Percentiles rank a stretch among this genome's conserved stretches.
Conservation (phyloP, 495 filamentous ascomycete species). For the Sordaria brevicollis region DNA sequence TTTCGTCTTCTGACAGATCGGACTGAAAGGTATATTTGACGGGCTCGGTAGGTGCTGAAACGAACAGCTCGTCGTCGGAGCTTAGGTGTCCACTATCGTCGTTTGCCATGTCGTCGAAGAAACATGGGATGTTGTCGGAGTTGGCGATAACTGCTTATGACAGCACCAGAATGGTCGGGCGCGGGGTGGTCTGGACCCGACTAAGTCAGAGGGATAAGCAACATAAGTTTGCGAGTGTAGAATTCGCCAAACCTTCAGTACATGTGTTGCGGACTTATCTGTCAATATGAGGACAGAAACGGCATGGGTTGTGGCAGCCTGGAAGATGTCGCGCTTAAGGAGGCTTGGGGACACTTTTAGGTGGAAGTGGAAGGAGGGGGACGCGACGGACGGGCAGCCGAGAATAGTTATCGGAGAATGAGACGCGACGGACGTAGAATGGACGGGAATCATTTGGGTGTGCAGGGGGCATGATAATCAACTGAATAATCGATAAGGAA, state of each 20-base stretch:
- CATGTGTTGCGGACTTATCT: neutral
- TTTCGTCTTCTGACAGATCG: slow-evolving; percentile 16
- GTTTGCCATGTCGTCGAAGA: slow-evolving; percentile 5
- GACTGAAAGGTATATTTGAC: slow-evolving; percentile 13
- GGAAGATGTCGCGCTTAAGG: neutral
- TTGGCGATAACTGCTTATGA: neutral
- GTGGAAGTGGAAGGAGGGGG: neutral
- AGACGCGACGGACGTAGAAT: neutral
- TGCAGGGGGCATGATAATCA: no score
- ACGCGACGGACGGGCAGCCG: neutral
- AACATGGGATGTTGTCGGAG: neutral
- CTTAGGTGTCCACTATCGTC: neutral
- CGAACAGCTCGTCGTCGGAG: slow-evolving; percentile 16
- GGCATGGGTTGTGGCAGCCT: neutral
- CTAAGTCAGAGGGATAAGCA: neutral
- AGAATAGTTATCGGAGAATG: neutral
- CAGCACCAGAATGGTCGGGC: neutral
- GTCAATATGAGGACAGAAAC: neutral
- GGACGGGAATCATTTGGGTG: neutral
- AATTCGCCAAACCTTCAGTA: neutral
- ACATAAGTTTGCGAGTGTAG: neutral
- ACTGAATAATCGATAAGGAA: neutral
- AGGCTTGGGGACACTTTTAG: neutral
- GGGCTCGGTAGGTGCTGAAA: slow-evolving; percentile 1
- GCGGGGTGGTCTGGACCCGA: neutral